A percentile compares a stretch with the other conserved stretches of the same genome.
Conservation (phyloP, 148 eudicot genomes). For the Vaccinium darrowii region DNA sequence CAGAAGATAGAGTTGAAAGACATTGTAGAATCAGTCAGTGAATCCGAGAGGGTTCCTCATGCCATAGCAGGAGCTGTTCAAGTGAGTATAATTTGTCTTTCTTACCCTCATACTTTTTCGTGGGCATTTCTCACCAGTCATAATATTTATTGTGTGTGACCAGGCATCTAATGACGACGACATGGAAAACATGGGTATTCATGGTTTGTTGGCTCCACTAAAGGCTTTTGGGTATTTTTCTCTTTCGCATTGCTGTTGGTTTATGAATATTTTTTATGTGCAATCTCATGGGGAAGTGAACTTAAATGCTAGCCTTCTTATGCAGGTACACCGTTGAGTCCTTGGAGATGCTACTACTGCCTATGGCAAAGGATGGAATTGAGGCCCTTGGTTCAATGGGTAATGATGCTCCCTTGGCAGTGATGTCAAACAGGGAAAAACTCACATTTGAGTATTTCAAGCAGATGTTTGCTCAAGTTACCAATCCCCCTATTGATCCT, state of each 20-base stretch:
- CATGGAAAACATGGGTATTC: conserved; percentile 90
- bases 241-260: background rate
- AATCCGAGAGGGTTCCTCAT: conserved; percentile 55
- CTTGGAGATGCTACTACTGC: conserved; percentile 90
- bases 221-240: conserved; percentile 86
- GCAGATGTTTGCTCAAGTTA: conserved; percentile 99
- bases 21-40: conserved; percentile 76
- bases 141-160: background rate
- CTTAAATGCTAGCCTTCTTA: background rate
- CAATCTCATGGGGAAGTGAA: background rate
- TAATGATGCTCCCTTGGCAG: conserved; percentile 97
- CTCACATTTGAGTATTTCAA: conserved; percentile 96
- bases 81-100: conserved; percentile 43
- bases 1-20: conserved; percentile 83
- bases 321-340: conserved; percentile 86
- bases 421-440: conserved; percentile 96
- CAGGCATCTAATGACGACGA: conserved; percentile 74
- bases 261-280: background rate
- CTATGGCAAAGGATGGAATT: conserved; percentile 96
- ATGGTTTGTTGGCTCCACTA: conserved; percentile 84
- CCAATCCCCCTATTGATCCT: conserved; percentile 98
- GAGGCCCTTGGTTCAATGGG: conserved; percentile 99
- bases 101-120: background rate
- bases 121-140: conserved; percentile 20
- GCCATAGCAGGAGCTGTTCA: conserved; percentile 67